These are phyloP conservation scores for Xylaria multiplex DNA, from an alignment of 2,329 filamentous ascomycete genomes.

Conservation along the genomic window DNA sequence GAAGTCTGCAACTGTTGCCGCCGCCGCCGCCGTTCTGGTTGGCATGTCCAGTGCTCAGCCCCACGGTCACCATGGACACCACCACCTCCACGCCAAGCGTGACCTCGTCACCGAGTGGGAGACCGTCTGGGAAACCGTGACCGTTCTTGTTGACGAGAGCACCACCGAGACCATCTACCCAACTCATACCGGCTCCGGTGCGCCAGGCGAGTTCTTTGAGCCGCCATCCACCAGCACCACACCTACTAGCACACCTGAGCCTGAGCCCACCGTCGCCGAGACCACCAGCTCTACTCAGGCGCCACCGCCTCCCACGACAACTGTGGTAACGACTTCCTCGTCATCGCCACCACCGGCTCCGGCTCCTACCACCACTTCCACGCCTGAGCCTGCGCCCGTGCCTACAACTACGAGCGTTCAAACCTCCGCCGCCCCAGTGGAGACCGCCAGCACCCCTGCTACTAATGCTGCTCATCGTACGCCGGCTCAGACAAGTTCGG, in stretches of 20 bases:
- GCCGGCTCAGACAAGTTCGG: constrained; percentile 40
- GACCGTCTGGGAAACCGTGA: constrained; percentile 62
- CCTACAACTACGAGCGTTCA: constrained; percentile 35
- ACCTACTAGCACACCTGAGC: constrained; percentile 26
- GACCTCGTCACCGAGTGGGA: constrained; percentile 58
- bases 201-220: constrained; percentile 51
- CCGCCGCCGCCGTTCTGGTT: constrained; percentile 57
- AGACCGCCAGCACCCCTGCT: constrained; percentile 9
- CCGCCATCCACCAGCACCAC: constrained; percentile 38
- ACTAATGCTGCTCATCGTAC: constrained; percentile 42
- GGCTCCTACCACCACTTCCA: constrained; percentile 32
- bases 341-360: constrained; percentile 15
- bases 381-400: constrained; percentile 11
- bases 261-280: constrained; percentile 35
- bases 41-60: constrained; percentile 62
- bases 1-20: constrained; percentile 56
- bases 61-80: constrained; percentile 54
- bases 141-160: constrained; percentile 61
- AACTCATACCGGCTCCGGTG: constrained; percentile 24
- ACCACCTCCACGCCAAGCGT: constrained; percentile 54
- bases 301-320: constrained; percentile 33
- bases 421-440: constrained; percentile 32
- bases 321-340: constrained; percentile 27
- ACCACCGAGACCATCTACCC: constrained; percentile 59
- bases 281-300: constrained; percentile 26